These are phyloP conservation scores for Kluyveromyces siamensis DNA, from an alignment of 805 yeast species.

Conservation along the genomic window DNA sequence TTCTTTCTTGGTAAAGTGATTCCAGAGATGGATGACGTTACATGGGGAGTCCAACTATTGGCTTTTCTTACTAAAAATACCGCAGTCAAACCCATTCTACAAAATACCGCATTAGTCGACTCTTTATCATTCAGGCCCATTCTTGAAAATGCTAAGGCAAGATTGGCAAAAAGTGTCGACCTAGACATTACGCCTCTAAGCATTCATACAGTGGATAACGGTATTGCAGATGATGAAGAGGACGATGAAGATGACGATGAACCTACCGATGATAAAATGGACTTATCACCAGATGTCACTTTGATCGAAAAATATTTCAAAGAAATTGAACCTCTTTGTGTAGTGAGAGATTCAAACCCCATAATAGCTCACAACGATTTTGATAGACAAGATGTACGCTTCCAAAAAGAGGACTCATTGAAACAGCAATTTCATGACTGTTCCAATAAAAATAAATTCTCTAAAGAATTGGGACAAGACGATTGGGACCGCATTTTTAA, in stretches of 20 bases:
- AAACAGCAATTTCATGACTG: conserved; percentile 21
- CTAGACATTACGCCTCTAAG: conserved; percentile 1
- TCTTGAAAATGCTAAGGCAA: conserved; percentile 11
- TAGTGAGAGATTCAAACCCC: background rate
- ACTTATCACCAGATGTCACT: conserved; percentile 2
- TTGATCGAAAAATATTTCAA: conserved; percentile 2
- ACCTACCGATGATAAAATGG: conserved; percentile 1
- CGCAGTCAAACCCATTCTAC: conserved; percentile 61
- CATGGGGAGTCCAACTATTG: conserved; percentile 84
- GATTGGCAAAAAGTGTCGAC: conserved; percentile 4
- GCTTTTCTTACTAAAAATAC: conserved; percentile 94
- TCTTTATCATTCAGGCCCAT: conserved; percentile 48
- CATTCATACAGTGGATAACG: background rate
- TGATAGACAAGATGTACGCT: conserved; percentile 5
- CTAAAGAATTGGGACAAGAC: conserved; percentile 15
- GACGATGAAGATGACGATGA: conserved; percentile 3
- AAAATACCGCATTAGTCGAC: conserved; percentile 66
- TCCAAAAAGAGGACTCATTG: conserved; percentile 7
- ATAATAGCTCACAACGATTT: too few species aligned
- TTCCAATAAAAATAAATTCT: conserved; percentile 40
- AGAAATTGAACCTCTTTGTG: conserved; percentile 1
- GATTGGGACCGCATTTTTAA: conserved; percentile 31
- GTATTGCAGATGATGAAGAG: conserved; percentile 2
- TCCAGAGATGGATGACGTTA: conserved; percentile 87
- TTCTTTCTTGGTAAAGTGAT: conserved; percentile 65